Base-by-base conservation (phyloP, 2,329 filamentous ascomycete species). In the Xylaria arbuscula region DNA sequence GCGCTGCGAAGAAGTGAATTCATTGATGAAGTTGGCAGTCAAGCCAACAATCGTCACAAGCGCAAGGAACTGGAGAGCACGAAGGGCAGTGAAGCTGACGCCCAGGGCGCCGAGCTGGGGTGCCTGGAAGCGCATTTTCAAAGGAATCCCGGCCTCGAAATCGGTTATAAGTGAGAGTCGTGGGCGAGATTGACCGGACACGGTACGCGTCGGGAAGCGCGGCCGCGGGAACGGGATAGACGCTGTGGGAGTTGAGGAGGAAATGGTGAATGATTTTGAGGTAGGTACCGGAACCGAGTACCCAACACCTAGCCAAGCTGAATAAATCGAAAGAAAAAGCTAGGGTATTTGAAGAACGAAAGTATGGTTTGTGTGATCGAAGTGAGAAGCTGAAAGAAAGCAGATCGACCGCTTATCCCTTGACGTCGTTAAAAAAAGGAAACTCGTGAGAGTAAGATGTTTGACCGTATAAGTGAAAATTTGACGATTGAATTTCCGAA, bases 1-100 rank as follows among this genome's bases (percentile, higher is more conserved):
- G 64, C 90, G 87, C 70, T 90, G 86, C 24, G 85, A 87, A 51
- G 84, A 82, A 53, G 93, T 88, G 78, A 97, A 93, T 74, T 92
- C 86, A 28, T 89, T 86, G 75, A 97, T 90, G 80, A 97, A 97
- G 80, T 94, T 93, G 76, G 91, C 88, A 0, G 89, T 89, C 79
- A 97, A 88, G 54, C 93, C 93, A 72, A 97, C 91, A 72, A 96
- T 89, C 67, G 90, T 84, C 66, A 96, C 84, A 77, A 97, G 90
- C 32, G 88, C 88, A 70, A 92, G 81, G 68, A 88, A 85, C 78
- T 97, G 90, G 73, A 94, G 85, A 66, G 86, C 85, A 56, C 94
- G 90, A 73, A 91, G 87, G 72, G 89, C 83, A 67, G 92, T 89
- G 83, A 97, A 97, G 73, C 91, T 92, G 74, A 91, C 89, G 79